Base-by-base conservation (phyloP, 768 basidiomycete species). In the Rhizopogon rudus region DNA sequence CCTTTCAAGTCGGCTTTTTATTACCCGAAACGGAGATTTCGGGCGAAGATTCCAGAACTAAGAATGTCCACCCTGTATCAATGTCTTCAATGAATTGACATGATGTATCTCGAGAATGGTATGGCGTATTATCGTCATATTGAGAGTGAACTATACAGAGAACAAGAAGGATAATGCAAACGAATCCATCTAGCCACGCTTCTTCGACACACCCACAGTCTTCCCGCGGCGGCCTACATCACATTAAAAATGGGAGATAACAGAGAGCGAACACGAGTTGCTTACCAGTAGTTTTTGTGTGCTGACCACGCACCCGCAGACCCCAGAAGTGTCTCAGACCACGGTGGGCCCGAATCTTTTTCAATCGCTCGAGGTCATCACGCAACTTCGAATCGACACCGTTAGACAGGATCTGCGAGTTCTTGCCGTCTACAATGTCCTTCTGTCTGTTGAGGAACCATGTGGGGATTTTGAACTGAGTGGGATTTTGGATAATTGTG, bases 371-470 rank as follows among this genome's bases (percentile, higher is more conserved):
- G 59, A 99, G 80, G 72, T 99, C 97, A 40, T 98, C 97, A 75
- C 97, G 92, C 61, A 98, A 81, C 78, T 98, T 98, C 57, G 93
- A 95, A 81, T 98, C 97, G 48, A 99, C 91, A 62, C 83, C 84
- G 77, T 98, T 98, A 56, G 97, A 97, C 53, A 99, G 78, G 54
- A 97, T 88, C 77, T 99, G 97, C 49, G 82, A 86, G 78, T 94
- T 87, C 77, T 98, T 98, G 71, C 97, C 97, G 63, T 98, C 97
- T 59, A 92, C 84, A 52, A 97, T 93, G 70, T 98, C 96, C 74
- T 92, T 92, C 73, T 98, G 97, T 75, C 97, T 92, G 84, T 98
- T 99, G 73, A 98, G 75, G 84, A 99, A 98, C 96, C 96, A 99
- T 41, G 86, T 83, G 16, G 97, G 97, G 72, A 99, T 97, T 82